phyloP scores from a whole-genome alignment of 1,284 basidiomycete species.

The Ustilago sp. region DNA sequence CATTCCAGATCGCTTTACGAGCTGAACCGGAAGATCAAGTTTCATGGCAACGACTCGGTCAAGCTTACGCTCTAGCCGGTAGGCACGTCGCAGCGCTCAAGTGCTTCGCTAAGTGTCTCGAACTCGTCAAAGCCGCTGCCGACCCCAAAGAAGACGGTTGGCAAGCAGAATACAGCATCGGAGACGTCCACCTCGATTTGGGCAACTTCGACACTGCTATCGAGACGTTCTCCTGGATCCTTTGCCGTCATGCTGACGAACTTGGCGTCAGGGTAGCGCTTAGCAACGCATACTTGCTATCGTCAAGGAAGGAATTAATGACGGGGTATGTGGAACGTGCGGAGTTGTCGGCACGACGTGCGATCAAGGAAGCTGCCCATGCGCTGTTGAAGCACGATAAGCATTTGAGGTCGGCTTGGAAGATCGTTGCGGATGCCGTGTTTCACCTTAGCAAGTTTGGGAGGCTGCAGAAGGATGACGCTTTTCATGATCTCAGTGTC shows the following conservation, averaged over 20 bases:
- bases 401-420: constrained; percentile 76
- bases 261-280: constrained; percentile 81
- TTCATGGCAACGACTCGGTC: constrained; percentile 90
- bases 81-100: constrained; percentile 90
- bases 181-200: constrained; percentile 84
- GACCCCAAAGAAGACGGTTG: constrained; percentile 74
- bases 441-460: constrained; percentile 70
- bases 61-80: constrained; percentile 88
- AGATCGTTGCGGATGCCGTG: constrained; percentile 82
- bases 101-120: constrained; percentile 81
- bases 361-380: constrained; percentile 75
- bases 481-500: constrained; percentile 12
- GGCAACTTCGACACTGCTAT: constrained; percentile 83
- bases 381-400: constrained; percentile 73
- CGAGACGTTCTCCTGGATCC: constrained; percentile 76
- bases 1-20: constrained; percentile 88
- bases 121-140: constrained; percentile 23
- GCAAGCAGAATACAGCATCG: constrained; percentile 86
- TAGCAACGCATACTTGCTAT: constrained; percentile 79
- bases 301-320: constrained; percentile 77
- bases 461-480: constrained; percentile 9
- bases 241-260: constrained; percentile 74
- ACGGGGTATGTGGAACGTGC: constrained; percentile 82
- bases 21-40: constrained; percentile 81
- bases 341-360: constrained; percentile 77